A percentile compares a stretch with the other conserved stretches of the same genome.
These are phyloP conservation scores for Phytophthora kernoviae DNA, from an alignment of 352 stramenopile species.

Conservation along the genomic window DNA sequence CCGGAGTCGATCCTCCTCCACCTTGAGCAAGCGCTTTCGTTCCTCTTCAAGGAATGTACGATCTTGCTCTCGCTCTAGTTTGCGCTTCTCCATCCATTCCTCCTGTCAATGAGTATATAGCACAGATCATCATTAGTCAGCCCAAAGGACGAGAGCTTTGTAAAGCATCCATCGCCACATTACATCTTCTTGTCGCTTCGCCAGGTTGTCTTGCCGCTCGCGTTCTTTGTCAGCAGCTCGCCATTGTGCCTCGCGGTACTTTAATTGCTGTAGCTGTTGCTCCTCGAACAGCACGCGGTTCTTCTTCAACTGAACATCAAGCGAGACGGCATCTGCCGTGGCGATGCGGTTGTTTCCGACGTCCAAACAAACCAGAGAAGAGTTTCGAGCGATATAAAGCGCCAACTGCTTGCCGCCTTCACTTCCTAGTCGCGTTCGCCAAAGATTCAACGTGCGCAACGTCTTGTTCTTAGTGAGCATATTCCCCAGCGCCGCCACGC, in stretches of 20 bases:
- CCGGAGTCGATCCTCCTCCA: constrained; percentile 69
- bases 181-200: constrained; percentile 67
- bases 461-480: constrained; percentile 69
- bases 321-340: constrained; percentile 48
- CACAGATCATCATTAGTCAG: neutral
- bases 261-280: constrained; percentile 44
- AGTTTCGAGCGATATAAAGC: constrained; percentile 59
- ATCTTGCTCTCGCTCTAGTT: constrained; percentile 55
- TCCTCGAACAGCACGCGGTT: constrained; percentile 59
- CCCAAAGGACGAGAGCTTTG: neutral
- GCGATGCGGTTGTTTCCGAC: constrained; percentile 81
- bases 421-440: constrained; percentile 68
- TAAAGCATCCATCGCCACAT: neutral
- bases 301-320: constrained; percentile 51
- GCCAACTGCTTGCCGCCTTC: constrained; percentile 74
- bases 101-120: constrained; percentile 43
- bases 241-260: constrained; percentile 53
- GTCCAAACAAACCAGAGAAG: constrained; percentile 71
- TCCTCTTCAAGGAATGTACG: constrained; percentile 51
- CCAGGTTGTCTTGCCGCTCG: constrained; percentile 46
- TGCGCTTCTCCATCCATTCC: constrained; percentile 79
- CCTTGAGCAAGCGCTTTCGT: constrained; percentile 52
- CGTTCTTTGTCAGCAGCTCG: constrained; percentile 56
- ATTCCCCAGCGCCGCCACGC: constrained; percentile 50
- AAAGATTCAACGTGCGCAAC: constrained; percentile 74